phyloP scores from a whole-genome alignment of 2,329 filamentous ascomycete genomes.

The Talaromyces sp. region DNA sequence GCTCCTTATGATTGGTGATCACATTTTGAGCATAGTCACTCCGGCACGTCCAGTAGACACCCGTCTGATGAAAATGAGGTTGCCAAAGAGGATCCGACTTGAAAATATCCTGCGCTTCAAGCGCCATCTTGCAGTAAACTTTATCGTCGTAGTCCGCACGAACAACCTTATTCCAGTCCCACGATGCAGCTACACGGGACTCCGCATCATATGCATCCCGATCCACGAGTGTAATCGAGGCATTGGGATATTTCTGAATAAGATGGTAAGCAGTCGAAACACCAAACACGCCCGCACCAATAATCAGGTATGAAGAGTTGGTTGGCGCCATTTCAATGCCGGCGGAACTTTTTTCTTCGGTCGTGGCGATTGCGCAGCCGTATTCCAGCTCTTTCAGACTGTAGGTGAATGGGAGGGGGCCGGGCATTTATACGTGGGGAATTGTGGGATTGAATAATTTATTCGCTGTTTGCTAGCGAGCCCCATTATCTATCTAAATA shows the following conservation, averaged over 20 bases:
- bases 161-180: slow-evolving; percentile 35
- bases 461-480: not conserved
- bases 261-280: slow-evolving; percentile 33
- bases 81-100: slow-evolving; percentile 39
- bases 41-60: slow-evolving; percentile 53
- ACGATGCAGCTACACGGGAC: slow-evolving; percentile 35
- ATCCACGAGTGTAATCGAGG: slow-evolving; percentile 29
- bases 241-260: slow-evolving; percentile 33
- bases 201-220: slow-evolving; percentile 38
- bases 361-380: not conserved
- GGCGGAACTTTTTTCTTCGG: not conserved
- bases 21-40: slow-evolving; percentile 53
- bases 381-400: not conserved
- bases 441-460: not conserved
- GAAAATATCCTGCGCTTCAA: slow-evolving; percentile 36
- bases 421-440: no score
- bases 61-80: slow-evolving; percentile 54
- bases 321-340: slow-evolving; percentile 14
- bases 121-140: slow-evolving; percentile 29
- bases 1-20: slow-evolving; percentile 54
- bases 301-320: slow-evolving; percentile 30
- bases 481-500: no score
- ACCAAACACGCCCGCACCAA: slow-evolving; percentile 32
- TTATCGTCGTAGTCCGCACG: slow-evolving; percentile 35
- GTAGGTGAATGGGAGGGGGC: no score